These are phyloP conservation scores for Exophiala xenobiotica DNA, from an alignment of 2,329 filamentous ascomycete genomes.

Conservation along the genomic window DNA sequence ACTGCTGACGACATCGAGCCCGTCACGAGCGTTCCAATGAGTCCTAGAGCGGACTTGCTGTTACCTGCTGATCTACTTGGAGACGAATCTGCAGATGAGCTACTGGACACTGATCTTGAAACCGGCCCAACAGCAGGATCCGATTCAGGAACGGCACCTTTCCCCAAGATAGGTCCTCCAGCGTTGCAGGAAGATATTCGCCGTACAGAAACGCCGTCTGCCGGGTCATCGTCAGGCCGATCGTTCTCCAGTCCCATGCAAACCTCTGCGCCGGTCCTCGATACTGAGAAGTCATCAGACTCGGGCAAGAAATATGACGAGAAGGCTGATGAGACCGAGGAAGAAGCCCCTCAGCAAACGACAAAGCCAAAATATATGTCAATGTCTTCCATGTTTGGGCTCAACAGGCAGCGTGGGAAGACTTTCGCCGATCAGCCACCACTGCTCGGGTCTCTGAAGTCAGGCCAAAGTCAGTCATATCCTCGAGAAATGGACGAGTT, in stretches of 20 bases:
- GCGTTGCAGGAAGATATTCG: conserved; percentile 33
- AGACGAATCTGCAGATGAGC: conserved; percentile 45
- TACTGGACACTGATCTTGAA: conserved; percentile 32
- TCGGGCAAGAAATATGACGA: conserved; percentile 33
- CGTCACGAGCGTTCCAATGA: conserved; percentile 62
- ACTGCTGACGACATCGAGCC: conserved; percentile 50
- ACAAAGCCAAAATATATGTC: conserved; percentile 25
- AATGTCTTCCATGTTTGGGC: conserved; percentile 52
- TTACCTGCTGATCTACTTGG: conserved; percentile 62
- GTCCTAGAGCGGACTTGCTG: conserved; percentile 60
- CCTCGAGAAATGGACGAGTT: conserved; percentile 55
- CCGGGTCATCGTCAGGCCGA: conserved; percentile 45
- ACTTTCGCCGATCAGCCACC: conserved; percentile 60
- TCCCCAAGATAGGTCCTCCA: conserved; percentile 26
- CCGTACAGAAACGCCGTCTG: conserved; percentile 43
- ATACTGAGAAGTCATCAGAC: conserved; percentile 37
- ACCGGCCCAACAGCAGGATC: conserved; percentile 9
- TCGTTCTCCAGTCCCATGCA: conserved; percentile 50
- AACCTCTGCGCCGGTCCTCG: conserved; percentile 38
- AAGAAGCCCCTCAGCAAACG: conserved; percentile 19
- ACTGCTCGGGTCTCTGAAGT: conserved; percentile 57
- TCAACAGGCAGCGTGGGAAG: conserved; percentile 62
- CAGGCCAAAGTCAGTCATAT: conserved; percentile 63
- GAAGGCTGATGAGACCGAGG: conserved; percentile 6
- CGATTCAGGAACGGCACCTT: conserved; percentile 15